These are phyloP conservation scores for Yamadazyma kitorensis DNA, from an alignment of 805 yeast genomes.

Conservation along the genomic window DNA sequence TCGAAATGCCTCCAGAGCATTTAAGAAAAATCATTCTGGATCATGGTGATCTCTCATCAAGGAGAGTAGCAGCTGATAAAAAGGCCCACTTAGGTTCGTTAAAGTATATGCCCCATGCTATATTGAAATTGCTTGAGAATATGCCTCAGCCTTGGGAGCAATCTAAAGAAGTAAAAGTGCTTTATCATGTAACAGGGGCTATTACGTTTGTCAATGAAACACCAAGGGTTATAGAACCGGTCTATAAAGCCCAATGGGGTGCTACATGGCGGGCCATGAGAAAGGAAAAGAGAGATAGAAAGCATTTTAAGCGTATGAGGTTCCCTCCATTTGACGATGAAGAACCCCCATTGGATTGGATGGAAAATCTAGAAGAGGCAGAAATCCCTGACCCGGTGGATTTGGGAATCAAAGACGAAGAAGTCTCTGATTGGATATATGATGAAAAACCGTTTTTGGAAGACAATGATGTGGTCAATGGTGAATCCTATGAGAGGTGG, in stretches of 20 bases:
- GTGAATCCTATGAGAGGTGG: slow-evolving; percentile 78
- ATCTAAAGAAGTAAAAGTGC: slow-evolving; percentile 76
- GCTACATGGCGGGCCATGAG: slow-evolving; percentile 91
- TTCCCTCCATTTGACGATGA: slow-evolving; percentile 98
- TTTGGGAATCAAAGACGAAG: slow-evolving; percentile 62
- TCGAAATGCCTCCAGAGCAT: slow-evolving; percentile 93
- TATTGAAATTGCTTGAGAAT: slow-evolving; percentile 81
- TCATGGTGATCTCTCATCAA: slow-evolving; percentile 82
- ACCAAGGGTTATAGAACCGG: slow-evolving; percentile 90
- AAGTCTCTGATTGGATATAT: slow-evolving; percentile 73
- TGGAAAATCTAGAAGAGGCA: slow-evolving; percentile 71
- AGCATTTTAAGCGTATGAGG: slow-evolving; percentile 85
- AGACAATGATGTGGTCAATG: slow-evolving; percentile 55
- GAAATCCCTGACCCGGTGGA: slow-evolving; percentile 73
- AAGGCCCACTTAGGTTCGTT: slow-evolving; percentile 86
- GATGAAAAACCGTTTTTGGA: slow-evolving; percentile 73
- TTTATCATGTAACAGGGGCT: slow-evolving; percentile 91
- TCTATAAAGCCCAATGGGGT: slow-evolving; percentile 94
- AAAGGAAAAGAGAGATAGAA: slow-evolving; percentile 85
- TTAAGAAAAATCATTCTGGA: slow-evolving; percentile 77
- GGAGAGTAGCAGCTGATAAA: slow-evolving; percentile 78
- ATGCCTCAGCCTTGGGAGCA: slow-evolving; percentile 99
- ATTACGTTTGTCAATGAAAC: slow-evolving; percentile 91
- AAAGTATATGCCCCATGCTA: slow-evolving; percentile 94
- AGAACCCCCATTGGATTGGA: slow-evolving; percentile 85